Base-by-base conservation (phyloP, 2,329 filamentous ascomycete genomes). In the Saccharata proteae region DNA sequence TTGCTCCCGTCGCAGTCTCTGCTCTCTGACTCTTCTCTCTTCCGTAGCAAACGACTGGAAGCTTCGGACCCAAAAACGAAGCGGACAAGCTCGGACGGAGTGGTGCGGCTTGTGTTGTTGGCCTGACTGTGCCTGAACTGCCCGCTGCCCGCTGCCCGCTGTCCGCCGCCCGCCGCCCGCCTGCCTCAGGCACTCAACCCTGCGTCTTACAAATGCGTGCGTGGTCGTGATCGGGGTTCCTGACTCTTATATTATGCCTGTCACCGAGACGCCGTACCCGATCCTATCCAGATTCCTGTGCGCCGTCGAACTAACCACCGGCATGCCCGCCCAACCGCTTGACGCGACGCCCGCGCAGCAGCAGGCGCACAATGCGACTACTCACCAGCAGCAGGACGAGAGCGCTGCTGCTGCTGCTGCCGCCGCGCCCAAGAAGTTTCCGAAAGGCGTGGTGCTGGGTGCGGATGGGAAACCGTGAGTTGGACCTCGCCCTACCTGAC, bases 391-490 rank as follows among this genome's bases (percentile, higher is more conserved):
- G 28, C 17, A 29, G 19, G 43, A 47, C 7, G 20, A 22, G 15
- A 26, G 23, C 13, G 14, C 32, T 13, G n/a, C 21, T 6, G 16
- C 21, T 9, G 31, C 26, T 15, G 14, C 18, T 13, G 45, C 45
- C 18, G 40, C 36, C 2, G 44, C 38, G 29, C 58, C 66, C 16
- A 69, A 69, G 48, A 71, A 65, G 46, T 57, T 80, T 17, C 71
- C 79, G 11, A 81, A 78, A 47, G 80, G 80, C 40, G 65, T 88
- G 3, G 69, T 88, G 21, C 59, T 88, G 20, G 82, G 77, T 26
- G 78, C 78, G 40, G 80, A 90, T 59, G 82, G 82, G 34, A 90
- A 90, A 58, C 82, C 82, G 82, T 88, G 59, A 64, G 79, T 58
- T 22, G 32, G 20, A 30, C 20, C 8, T 13, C 36, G 35, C 34